These are phyloP conservation scores for Penicillium sp. DNA, from an alignment of 2,329 filamentous ascomycete genomes.

Conservation along the genomic window DNA sequence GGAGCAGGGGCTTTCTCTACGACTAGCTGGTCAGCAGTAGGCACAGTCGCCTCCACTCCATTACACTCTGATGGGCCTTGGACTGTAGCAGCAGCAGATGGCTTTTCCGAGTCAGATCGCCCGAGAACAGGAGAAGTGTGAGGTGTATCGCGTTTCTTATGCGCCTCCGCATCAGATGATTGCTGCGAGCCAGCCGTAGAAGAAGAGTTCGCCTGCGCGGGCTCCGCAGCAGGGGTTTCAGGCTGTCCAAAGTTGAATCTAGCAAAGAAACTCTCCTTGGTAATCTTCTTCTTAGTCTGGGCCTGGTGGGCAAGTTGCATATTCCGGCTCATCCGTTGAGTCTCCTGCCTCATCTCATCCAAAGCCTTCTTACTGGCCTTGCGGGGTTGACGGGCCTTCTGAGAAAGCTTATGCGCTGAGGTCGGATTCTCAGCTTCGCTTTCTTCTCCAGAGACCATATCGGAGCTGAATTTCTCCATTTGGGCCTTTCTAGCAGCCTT, in stretches of 20 bases:
- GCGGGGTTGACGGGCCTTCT: conserved; percentile 66
- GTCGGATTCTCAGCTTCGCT: conserved; percentile 63
- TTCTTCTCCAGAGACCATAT: conserved; percentile 52
- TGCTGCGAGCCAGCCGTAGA: conserved; percentile 54
- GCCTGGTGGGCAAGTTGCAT: conserved; percentile 90
- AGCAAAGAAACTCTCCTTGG: conserved; percentile 78
- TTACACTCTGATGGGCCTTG: neutral
- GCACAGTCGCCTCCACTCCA: conserved; percentile 20
- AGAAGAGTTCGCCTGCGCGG: conserved; percentile 32
- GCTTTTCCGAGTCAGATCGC: conserved; percentile 16
- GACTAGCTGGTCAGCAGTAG: conserved; percentile 29
- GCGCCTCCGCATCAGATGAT: conserved; percentile 45
- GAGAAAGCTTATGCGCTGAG: conserved; percentile 67
- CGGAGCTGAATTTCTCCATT: conserved; percentile 36
- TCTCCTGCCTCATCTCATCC: conserved; percentile 93
- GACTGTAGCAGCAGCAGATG: neutral
- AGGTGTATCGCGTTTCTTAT: conserved; percentile 60
- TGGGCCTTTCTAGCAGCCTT: conserved; percentile 35
- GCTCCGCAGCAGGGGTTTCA: conserved; percentile 24
- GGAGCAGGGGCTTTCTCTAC: neutral
- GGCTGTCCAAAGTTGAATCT: conserved; percentile 73
- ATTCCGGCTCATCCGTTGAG: conserved; percentile 83
- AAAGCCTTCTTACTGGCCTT: conserved; percentile 94
- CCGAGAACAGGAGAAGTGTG: conserved; percentile 64
- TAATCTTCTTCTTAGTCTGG: conserved; percentile 87